Evolutionary conservation across 495 filamentous ascomycete genomes (phyloP).

Genomic region (Clohesyomyces aquaticus): DNA sequence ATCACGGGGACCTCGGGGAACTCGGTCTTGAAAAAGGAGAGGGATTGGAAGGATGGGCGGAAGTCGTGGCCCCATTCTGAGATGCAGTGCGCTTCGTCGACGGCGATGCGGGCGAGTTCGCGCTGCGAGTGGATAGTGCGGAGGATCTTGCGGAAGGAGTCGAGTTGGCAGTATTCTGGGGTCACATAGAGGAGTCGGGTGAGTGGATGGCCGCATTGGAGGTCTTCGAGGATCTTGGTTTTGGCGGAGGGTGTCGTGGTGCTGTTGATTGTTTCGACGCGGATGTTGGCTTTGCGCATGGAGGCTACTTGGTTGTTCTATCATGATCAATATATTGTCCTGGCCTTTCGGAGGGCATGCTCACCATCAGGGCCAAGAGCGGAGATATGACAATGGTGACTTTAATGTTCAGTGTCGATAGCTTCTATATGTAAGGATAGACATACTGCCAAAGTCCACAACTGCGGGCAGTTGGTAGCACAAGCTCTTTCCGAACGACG

Average conservation of each 20-base stretch:
- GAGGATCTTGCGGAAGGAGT: slow-evolving; percentile 75
- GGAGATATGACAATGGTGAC: slow-evolving; percentile 93
- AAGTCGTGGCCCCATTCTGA: slow-evolving; percentile 99
- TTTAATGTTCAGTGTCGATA: slow-evolving; percentile 38
- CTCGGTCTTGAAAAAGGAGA: slow-evolving; percentile 83
- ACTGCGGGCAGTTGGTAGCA: slow-evolving; percentile 94
- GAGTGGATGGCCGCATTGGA: slow-evolving; percentile 81
- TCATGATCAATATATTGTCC: background rate
- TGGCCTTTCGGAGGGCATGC: slow-evolving; percentile 17
- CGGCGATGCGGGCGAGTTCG: slow-evolving; percentile 80
- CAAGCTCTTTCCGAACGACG: slow-evolving; percentile 91
- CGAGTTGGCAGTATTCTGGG: slow-evolving; percentile 80
- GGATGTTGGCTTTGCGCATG: slow-evolving; percentile 70
- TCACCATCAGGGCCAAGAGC: slow-evolving; percentile 85
- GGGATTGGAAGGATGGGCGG: slow-evolving; percentile 82
- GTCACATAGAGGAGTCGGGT: slow-evolving; percentile 91
- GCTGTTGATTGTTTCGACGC: slow-evolving; percentile 85
- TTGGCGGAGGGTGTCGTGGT: slow-evolving; percentile 67
- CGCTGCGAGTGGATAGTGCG: slow-evolving; percentile 75
- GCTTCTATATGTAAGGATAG: background rate
- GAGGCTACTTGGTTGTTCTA: slow-evolving; percentile 91
- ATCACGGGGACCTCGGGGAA: slow-evolving; percentile 86
- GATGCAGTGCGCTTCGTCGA: slow-evolving; percentile 97
- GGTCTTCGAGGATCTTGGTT: slow-evolving; percentile 72
- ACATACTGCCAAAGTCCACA: slow-evolving; percentile 78